Evolutionary conservation across 129 eudicot species (phyloP), one percentile per base, ranked within the genome.

Genomic region (Tanacetum coccineum): DNA sequence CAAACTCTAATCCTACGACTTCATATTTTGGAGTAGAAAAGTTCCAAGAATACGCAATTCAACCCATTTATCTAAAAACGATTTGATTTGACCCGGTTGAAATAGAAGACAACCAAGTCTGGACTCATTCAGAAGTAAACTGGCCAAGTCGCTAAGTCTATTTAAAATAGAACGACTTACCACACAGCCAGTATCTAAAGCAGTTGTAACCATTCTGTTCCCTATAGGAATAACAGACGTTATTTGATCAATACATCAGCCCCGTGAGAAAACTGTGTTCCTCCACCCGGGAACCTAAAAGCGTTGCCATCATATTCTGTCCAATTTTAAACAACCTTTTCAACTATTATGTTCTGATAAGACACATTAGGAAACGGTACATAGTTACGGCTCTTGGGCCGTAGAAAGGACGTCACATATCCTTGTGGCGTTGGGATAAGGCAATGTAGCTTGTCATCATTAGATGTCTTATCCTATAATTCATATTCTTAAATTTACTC

Each of bases 341-440:
- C 74, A 53, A 67, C 71, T 4, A 52, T 81, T 55, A 71, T n/a
- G 14, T 58, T 55, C 67, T 76, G 60, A 68, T 51, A 62, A 2
- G 80, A 56, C 61, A 47, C 70, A 59, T 75, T 68, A 52, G 70
- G 74, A 67, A 49, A 59, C 13, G 74, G 58, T 15, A 75, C 74
- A 75, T 36, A 59, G 44, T 67, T 70, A 15, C 74, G 69, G 63
- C 74, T 75, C 42, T 68, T 68, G 13, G 74, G 74, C 74, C 80
- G 68, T 14, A 40, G 63, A 60, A 75, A 75, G 2, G 74, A 70
- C 19, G 70, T 67, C 17, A 9, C 80, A 14, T 75, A 59, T 48
- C 74, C 80, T 57, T 78, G 76, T 28, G 90, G 87, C 21, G 87
- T 84, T 1, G 90, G 90, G 60, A 84, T 71, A 59, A 84, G 84